phyloP scores from a whole-genome alignment of 805 yeast species.

The Saccharomycopsis schoenii region DNA sequence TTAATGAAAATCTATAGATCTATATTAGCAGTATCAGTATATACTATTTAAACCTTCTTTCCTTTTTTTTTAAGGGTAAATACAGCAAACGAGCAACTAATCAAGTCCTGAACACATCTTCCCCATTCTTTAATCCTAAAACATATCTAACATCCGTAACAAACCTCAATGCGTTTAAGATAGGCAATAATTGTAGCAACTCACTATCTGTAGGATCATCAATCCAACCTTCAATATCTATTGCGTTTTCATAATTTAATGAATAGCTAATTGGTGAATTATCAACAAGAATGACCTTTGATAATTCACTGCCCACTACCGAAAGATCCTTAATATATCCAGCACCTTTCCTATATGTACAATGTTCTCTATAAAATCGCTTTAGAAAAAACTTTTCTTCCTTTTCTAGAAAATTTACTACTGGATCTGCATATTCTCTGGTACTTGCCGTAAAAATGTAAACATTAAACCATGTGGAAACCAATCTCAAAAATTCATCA shows the following conservation, averaged over 20 bases:
- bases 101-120: conserved; percentile 38
- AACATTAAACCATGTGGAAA: conserved; percentile 77
- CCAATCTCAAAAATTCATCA: conserved; percentile 70
- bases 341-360: conserved; percentile 65
- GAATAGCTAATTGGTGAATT: conserved; percentile 90
- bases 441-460: conserved; percentile 93
- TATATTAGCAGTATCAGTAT: too few species aligned
- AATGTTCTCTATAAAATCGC: conserved; percentile 70
- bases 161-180: conserved; percentile 63
- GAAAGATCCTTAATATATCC: conserved; percentile 78
- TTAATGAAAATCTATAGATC: too few species aligned
- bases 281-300: conserved; percentile 70
- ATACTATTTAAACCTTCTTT: too few species aligned
- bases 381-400: conserved; percentile 43
- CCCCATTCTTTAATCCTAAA: conserved; percentile 67
- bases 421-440: conserved; percentile 93
- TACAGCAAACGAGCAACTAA: not conserved
- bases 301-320: conserved; percentile 36
- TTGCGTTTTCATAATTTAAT: conserved; percentile 76
- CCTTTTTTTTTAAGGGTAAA: too few species aligned
- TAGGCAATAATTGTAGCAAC: conserved; percentile 69
- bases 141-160: conserved; percentile 79
- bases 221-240: conserved; percentile 95
- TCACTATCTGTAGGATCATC: conserved; percentile 90
- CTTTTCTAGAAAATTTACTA: conserved; percentile 81